These are phyloP conservation scores for Anisodus acutangulus DNA, from an alignment of 257 asterid species.

Conservation along the genomic window DNA sequence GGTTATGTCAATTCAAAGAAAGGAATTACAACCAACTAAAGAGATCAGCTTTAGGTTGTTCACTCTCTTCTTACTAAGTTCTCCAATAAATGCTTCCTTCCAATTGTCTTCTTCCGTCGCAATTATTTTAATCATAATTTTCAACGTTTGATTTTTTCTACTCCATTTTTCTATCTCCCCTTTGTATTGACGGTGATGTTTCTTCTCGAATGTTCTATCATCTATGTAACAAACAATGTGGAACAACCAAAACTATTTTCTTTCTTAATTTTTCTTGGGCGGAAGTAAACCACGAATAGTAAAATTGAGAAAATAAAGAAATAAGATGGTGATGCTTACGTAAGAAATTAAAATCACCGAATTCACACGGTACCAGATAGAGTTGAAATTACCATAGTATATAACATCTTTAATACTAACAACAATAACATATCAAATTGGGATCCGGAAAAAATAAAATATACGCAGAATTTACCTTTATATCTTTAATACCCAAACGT, in stretches of 20 bases:
- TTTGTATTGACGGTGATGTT: not conserved
- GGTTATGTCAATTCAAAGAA: not conserved
- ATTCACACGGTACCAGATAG: not conserved
- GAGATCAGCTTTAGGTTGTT: constrained; percentile 38
- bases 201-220: not conserved
- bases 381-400: not conserved
- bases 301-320: not conserved
- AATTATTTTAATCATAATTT: not conserved
- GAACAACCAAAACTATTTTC: not conserved
- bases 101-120: constrained; percentile 20
- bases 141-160: constrained; percentile 18
- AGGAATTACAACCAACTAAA: too few species aligned
- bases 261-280: not conserved
- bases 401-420: not conserved
- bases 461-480: too few species aligned
- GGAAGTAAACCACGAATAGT: not conserved
- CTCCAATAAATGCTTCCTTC: not conserved
- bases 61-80: constrained; percentile 35
- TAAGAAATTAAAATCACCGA: not conserved
- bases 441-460: too few species aligned
- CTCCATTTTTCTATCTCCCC: not conserved
- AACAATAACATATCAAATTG: too few species aligned
- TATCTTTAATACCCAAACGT: not conserved
- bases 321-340: not conserved
- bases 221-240: not conserved